Evolutionary conservation across 2,329 filamentous ascomycete species (phyloP).

Genomic region (Pseudogymnoascus pannorum): DNA sequence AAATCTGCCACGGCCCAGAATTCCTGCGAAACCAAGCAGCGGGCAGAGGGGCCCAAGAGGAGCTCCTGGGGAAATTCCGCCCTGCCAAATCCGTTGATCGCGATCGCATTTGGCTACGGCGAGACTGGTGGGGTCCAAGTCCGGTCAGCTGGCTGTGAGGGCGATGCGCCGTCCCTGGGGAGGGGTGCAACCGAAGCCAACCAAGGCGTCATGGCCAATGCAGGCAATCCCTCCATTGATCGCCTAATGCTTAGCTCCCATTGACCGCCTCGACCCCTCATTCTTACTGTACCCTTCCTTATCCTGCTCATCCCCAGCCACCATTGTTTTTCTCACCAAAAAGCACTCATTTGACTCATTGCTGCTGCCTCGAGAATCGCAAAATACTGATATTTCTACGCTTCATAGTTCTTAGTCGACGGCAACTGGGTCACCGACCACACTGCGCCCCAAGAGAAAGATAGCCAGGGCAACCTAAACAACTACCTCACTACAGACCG

Average conservation of each 20-base stretch:
- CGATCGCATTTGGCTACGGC: not conserved
- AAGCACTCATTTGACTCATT: not conserved
- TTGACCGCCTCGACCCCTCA: not conserved
- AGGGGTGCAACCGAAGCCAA: not conserved
- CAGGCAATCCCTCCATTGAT: not conserved
- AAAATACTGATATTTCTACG: not conserved
- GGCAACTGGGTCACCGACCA: slow-evolving; percentile 81
- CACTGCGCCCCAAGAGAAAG: slow-evolving; percentile 72
- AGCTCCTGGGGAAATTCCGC: not conserved
- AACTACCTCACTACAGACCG: slow-evolving; percentile 78
- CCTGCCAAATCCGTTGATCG: not conserved
- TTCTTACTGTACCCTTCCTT: not conserved
- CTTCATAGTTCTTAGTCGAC: slow-evolving; percentile 81
- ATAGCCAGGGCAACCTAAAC: slow-evolving; percentile 80
- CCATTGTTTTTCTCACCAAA: not conserved
- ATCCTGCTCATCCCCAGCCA: not conserved
- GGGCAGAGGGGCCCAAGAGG: no score
- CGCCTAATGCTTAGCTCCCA: not conserved
- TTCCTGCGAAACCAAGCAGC: not conserved
- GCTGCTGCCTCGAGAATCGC: not conserved
- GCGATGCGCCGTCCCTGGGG: not conserved
- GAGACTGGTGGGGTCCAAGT: not conserved
- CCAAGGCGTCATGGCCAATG: not conserved
- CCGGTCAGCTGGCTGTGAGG: not conserved
- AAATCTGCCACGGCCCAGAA: not conserved